Conservation (phyloP, 352 stramenopile genomes). For the Globisporangium uncinulatum region DNA sequence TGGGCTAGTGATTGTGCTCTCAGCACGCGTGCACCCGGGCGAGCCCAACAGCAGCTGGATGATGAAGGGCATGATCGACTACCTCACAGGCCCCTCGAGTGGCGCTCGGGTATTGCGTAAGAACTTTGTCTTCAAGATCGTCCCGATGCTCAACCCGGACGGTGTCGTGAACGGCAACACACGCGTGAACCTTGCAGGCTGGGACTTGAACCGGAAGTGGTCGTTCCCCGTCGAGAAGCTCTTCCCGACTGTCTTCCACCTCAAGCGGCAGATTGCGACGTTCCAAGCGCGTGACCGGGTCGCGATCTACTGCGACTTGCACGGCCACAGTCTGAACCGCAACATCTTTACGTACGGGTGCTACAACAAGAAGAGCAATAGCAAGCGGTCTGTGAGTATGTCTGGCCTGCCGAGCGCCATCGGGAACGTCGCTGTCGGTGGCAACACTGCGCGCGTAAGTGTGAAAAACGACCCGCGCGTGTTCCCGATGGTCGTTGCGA, state of each 20-base stretch:
- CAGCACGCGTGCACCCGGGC: conserved; percentile 83
- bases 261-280: conserved; percentile 63
- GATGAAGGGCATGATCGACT: conserved; percentile 92
- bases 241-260: conserved; percentile 75
- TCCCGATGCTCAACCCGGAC: conserved; percentile 92
- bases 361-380: conserved; percentile 33
- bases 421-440: neutral
- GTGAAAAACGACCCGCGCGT: conserved; percentile 62
- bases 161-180: conserved; percentile 92
- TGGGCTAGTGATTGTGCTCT: conserved; percentile 71
- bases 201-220: conserved; percentile 83
- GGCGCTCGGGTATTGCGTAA: conserved; percentile 62
- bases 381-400: neutral
- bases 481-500: conserved; percentile 76
- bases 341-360: conserved; percentile 88
- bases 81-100: conserved; percentile 62
- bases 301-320: conserved; percentile 78
- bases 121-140: conserved; percentile 87
- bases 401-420: neutral
- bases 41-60: conserved; percentile 90
- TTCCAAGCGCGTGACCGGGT: conserved; percentile 58
- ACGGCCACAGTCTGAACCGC: conserved; percentile 76
- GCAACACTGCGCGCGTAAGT: neutral
- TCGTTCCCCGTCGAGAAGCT: conserved; percentile 68
- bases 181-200: conserved; percentile 79